Evolutionary conservation across 768 basidiomycete species (phyloP), one percentile per base, ranked within the genome.

Genomic region (Mycena rebaudengoi): DNA sequence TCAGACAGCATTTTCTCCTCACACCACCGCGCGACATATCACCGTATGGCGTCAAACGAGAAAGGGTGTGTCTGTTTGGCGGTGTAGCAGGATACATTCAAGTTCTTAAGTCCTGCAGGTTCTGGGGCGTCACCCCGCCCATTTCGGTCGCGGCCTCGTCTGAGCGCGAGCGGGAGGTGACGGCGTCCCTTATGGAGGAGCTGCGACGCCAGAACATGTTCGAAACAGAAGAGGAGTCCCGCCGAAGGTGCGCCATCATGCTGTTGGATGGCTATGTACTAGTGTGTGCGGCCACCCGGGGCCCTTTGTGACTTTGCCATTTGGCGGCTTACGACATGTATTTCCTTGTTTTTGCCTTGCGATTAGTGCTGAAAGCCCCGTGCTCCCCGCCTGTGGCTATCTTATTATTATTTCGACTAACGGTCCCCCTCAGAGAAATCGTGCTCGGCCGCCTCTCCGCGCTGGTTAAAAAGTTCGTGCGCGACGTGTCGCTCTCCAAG

Each of bases 391-490:
- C 13, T 56, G 20, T 8, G 41, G 53, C 49, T 28, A 7, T 26
- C 10, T 50, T 12, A 5, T 23, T 21, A 40, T 8, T 26, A 26
- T 7, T 62, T 50, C n/a, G n/a, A 37, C 58, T 52, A 32, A 57
- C 40, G 28, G 13, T 7, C 40, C n/a, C 1, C 37, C 23, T 32
- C 76, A 98, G 98, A 82, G 97, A 99, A 82, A 86, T 93, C 61
- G 94, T 98, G 13, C 86, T 99, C 18, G 96, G 94, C 11, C 90
- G 93, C 37, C 88, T 99, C 30, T 89, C 94, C 29, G 89, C 90
- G 52, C 84, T 98, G 21, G 94, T 98, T 71, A 95, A 94, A 79
- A 89, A 93, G 72, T 99, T 99, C 73, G 98, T 99, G 44, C 87
- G 87, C 71, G 86, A 87, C 64, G 88, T 96, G 1, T 92, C 92